Evolutionary conservation across 139 green algal species (phyloP).

Genomic region (Chlorella vulgaris): DNA sequence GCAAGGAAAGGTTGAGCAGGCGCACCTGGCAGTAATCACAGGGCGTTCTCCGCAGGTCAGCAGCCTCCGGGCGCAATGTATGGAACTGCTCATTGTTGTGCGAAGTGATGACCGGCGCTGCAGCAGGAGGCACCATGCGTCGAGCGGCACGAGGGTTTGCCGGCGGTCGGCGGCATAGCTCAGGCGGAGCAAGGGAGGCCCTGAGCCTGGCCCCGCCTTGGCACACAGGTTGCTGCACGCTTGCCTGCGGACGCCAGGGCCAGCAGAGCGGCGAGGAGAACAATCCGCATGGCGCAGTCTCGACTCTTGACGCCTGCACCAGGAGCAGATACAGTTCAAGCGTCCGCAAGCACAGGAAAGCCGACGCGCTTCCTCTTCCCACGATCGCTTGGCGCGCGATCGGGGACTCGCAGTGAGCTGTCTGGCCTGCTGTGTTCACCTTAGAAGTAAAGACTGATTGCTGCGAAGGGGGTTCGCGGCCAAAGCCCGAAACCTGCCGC

Average conservation of each 20-base stretch:
- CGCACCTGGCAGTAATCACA: conserved; percentile 18
- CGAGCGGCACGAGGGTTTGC: neutral
- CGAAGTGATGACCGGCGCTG: conserved; percentile 24
- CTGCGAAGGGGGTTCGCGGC: too few relatives aligned
- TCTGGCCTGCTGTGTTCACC: too few relatives aligned
- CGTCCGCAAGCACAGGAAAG: too few relatives aligned
- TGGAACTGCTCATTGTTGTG: neutral
- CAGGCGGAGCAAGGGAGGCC: neutral
- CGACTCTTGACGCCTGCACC: too few relatives aligned
- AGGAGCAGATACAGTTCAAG: too few relatives aligned
- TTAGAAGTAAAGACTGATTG: too few relatives aligned
- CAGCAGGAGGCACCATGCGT: neutral
- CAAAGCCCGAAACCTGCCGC: neutral
- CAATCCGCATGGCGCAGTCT: neutral
- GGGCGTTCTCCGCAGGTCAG: neutral
- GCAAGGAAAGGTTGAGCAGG: neutral
- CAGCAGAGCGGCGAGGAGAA: conserved; percentile 2
- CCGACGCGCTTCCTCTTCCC: too few relatives aligned
- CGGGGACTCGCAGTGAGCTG: too few relatives aligned
- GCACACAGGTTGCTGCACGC: neutral
- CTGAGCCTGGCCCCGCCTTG: neutral
- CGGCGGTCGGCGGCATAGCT: neutral
- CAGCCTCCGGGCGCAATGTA: neutral
- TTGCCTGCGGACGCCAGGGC: conserved; percentile 11
- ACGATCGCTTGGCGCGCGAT: too few relatives aligned